Evolutionary conservation across 2,329 filamentous ascomycete species (phyloP).

Genomic region (Claviceps pusilla): DNA sequence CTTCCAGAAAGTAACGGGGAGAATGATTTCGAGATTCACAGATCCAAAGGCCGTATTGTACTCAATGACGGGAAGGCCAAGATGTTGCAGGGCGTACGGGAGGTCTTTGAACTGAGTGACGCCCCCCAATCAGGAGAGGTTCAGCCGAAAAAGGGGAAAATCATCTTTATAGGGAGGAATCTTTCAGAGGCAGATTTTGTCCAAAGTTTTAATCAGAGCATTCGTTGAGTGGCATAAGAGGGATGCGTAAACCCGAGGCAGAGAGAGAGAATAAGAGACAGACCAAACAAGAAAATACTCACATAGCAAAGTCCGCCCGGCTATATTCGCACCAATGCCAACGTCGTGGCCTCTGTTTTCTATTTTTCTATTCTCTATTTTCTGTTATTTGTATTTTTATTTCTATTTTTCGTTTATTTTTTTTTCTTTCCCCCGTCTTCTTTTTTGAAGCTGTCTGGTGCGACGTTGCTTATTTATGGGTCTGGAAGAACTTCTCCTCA

Average conservation of each 20-base stretch:
- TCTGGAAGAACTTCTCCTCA: slow-evolving; percentile 4
- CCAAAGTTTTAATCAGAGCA: slow-evolving; percentile 23
- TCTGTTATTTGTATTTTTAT: not conserved
- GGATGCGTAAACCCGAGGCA: not conserved
- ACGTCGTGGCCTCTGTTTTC: not conserved
- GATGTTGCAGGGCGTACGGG: slow-evolving; percentile 80
- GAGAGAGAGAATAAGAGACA: not conserved
- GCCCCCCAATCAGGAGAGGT: slow-evolving; percentile 21
- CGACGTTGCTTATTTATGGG: not conserved
- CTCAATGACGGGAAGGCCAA: slow-evolving; percentile 50
- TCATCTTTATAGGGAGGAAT: slow-evolving; percentile 48
- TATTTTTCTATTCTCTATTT: too few species aligned
- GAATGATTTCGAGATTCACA: slow-evolving; percentile 61
- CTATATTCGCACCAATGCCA: not conserved
- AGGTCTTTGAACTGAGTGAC: slow-evolving; percentile 85
- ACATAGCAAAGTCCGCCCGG: not conserved
- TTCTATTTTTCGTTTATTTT: not conserved
- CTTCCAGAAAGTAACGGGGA: slow-evolving; percentile 32
- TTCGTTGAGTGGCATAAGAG: slow-evolving; percentile 8
- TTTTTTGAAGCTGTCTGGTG: not conserved
- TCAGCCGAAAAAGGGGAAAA: slow-evolving; percentile 31
- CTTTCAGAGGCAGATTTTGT: slow-evolving; percentile 37
- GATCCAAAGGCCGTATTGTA: slow-evolving; percentile 66
- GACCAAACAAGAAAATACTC: not conserved
- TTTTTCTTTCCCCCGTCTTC: not conserved